These are phyloP conservation scores for Mortierella sp. DNA, from an alignment of 371 early-diverging fungal species.

Conservation along the genomic window DNA sequence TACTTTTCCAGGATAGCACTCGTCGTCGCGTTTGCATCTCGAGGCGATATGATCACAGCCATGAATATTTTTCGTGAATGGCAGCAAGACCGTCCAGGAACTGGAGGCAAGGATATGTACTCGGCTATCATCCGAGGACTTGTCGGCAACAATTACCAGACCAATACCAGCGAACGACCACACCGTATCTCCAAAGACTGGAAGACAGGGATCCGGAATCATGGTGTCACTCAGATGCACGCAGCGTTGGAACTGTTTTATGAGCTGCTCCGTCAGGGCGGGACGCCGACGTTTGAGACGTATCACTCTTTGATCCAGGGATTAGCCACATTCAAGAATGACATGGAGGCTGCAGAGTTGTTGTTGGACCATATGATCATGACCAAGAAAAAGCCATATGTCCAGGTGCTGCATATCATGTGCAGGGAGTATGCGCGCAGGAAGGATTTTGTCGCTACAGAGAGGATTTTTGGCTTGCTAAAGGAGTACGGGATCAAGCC, in stretches of 20 bases:
- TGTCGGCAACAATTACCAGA: slow-evolving; percentile 26
- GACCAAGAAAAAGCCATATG: slow-evolving; percentile 36
- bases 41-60: slow-evolving; percentile 34
- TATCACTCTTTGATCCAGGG: slow-evolving; percentile 46
- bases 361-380: slow-evolving; percentile 47
- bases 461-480: slow-evolving; percentile 38
- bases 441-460: slow-evolving; percentile 17
- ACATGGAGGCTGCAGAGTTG: slow-evolving; percentile 51
- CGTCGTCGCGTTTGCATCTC: slow-evolving; percentile 26
- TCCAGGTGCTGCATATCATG: slow-evolving; percentile 49
- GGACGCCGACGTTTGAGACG: slow-evolving; percentile 39
- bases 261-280: slow-evolving; percentile 33
- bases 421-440: slow-evolving; percentile 41
- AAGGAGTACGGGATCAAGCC: slow-evolving; percentile 31
- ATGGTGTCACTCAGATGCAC: slow-evolving; percentile 32
- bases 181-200: slow-evolving; percentile 5
- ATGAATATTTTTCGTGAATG: slow-evolving; percentile 21
- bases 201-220: slow-evolving; percentile 18
- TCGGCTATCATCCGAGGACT: slow-evolving; percentile 45
- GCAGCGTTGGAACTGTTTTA: slow-evolving; percentile 48
- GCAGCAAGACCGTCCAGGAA: neutral
- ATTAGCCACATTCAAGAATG: slow-evolving; percentile 40
- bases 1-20: slow-evolving; percentile 36
- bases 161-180: neutral
- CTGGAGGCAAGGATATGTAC: slow-evolving; percentile 49